A percentile compares a stretch with the other conserved stretches of the same genome.
These are phyloP conservation scores for Trametes maxima DNA, from an alignment of 768 basidiomycete genomes.

Conservation along the genomic window DNA sequence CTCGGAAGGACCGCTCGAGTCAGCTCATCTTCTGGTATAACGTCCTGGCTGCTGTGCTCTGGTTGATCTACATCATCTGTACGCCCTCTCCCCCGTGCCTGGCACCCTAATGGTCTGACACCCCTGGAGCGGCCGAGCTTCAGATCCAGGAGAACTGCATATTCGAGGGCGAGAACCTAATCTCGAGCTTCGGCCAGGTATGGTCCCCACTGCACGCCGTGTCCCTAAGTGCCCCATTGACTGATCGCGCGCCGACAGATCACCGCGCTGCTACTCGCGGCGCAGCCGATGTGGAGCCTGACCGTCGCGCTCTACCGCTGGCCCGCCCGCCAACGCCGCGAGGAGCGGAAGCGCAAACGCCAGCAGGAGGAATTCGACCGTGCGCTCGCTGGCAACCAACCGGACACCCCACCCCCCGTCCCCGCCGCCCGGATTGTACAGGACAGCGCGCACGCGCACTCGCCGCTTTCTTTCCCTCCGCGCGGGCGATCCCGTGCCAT, in stretches of 20 bases:
- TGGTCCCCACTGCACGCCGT: neutral
- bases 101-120: neutral
- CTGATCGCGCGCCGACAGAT: conserved; percentile 20
- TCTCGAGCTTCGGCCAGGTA: conserved; percentile 31
- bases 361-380: neutral
- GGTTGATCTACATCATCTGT: conserved; percentile 28
- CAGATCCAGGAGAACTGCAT: conserved; percentile 29
- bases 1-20: conserved; percentile 10
- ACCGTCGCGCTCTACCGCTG: conserved; percentile 28
- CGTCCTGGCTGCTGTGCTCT: conserved; percentile 19
- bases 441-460: neutral
- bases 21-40: conserved; percentile 25
- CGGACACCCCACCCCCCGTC: neutral
- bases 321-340: conserved; percentile 1
- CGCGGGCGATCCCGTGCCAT: neutral
- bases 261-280: conserved; percentile 28
- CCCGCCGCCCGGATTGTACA: neutral
- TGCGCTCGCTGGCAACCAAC: neutral
- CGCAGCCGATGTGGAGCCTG: conserved; percentile 30
- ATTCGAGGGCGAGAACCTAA: conserved; percentile 27
- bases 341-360: conserved; percentile 2
- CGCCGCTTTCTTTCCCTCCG: neutral
- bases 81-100: neutral
- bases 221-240: neutral
- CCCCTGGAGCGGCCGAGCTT: conserved; percentile 25